Base-by-base conservation (phyloP, 495 filamentous ascomycete genomes). In the Tuber indicum region DNA sequence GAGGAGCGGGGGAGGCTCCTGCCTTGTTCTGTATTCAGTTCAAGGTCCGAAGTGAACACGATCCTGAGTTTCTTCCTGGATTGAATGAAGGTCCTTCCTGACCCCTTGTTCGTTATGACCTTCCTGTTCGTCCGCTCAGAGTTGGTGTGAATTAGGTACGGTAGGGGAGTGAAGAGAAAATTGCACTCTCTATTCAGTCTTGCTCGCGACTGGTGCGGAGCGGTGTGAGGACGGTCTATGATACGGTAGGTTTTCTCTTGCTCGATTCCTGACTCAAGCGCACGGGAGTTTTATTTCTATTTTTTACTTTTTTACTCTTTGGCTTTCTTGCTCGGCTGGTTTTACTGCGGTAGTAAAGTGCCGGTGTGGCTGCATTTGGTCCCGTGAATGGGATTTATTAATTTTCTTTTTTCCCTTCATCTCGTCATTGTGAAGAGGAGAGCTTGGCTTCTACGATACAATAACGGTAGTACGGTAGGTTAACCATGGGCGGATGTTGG, bases 281-380 rank as follows among this genome's bases (percentile, higher is more conserved):
- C n/a, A 32, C 52, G 58, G 58, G 58, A 36, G 12, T 66, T 66
- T 66, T 32, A 0, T 2, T 49, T 77, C 76, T 9, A 58, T 74
- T 44, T 73, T 78, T 72, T 78, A 14, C 71, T 74, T 44, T 73
- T 78, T 72, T 49, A 69, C 46, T 62, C 45, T 74, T 74, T 12
- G 1, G 2, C 75, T 41, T 43, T 69, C 62, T 1, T 2, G 58
- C 26, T 66, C 26, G 58, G 26, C 32, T 36, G 58, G 16, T 1
- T 66, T 66, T 36, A 66, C 58, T 32, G 6, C 17, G 26, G 26
- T 17, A 36, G 26, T 66, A 36, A 17, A 17, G 58, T 36, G 26
- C 32, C 14, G 26, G 12, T 3, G 36, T 26, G 58, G 58, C 10
- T 66, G 58, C 26, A 36, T 62, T 66, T 66, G 8, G 58, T 66